Conservation (phyloP, 192 early-diverging fungal genomes). For the Coemansia sp. region DNA sequence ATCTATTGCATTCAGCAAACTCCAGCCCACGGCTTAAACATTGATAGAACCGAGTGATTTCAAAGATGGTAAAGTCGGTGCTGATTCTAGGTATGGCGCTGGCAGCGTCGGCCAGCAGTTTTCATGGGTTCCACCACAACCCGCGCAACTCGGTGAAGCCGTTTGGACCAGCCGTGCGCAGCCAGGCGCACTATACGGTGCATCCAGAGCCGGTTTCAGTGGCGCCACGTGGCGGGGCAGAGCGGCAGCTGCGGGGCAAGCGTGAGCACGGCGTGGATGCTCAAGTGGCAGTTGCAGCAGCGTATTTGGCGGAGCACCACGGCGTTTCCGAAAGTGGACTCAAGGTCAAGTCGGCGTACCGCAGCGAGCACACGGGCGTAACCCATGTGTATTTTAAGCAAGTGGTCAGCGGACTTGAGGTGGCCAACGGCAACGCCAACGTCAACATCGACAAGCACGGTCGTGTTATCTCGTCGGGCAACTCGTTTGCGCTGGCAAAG, state of each 20-base stretch:
- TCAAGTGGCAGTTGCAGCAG: slow-evolving; percentile 35
- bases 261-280: slow-evolving; percentile 15
- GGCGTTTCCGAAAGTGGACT: slow-evolving; percentile 28
- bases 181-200: slow-evolving; percentile 37
- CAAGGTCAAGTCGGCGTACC: slow-evolving; percentile 43
- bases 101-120: slow-evolving; percentile 36
- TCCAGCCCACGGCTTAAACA: background rate
- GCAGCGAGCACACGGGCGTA: slow-evolving; percentile 55
- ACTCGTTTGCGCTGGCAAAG: slow-evolving; percentile 27
- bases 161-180: slow-evolving; percentile 32
- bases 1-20: background rate
- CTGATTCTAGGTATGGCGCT: slow-evolving; percentile 38
- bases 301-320: slow-evolving; percentile 34
- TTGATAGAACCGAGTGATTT: no score
- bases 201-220: slow-evolving; percentile 27
- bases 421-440: slow-evolving; percentile 64
- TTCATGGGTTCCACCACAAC: slow-evolving; percentile 49
- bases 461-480: slow-evolving; percentile 51
- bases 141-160: slow-evolving; percentile 38
- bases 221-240: slow-evolving; percentile 14
- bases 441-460: slow-evolving; percentile 56
- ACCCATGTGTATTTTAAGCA: slow-evolving; percentile 70
- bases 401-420: slow-evolving; percentile 53
- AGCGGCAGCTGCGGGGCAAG: slow-evolving; percentile 32
- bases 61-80: slow-evolving; percentile 47